Base-by-base conservation (phyloP, 805 yeast species). In the Kockiozyma suomiensis region DNA sequence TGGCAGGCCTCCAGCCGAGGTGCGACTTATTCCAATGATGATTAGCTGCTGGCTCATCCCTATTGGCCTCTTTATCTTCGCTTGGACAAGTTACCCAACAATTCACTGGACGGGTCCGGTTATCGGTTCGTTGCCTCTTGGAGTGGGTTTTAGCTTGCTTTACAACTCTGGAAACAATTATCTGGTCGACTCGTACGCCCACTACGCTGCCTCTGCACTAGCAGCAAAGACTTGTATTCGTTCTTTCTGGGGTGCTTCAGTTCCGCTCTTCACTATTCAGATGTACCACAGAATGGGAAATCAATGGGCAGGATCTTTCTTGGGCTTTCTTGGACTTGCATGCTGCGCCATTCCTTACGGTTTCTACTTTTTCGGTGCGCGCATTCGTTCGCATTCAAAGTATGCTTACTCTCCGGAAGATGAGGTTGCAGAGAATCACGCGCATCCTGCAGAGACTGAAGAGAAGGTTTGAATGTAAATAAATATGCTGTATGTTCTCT, bases 181-280 rank as follows among this genome's bases (percentile, higher is more conserved):
- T 75, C 61, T 74, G 72, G 62, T 80, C 76, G 60, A 77, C 76
- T 48, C 75, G 69, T 70, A 78, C 67, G 75, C 81, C 65, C 73
- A 77, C 19, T 75, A 66, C 37, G 86, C 89, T 35, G 96, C 96
- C 0, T 84, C 90, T 13, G 90, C 92, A 1, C 72, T 90, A 58
- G 96, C 96, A 38, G 96, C 96, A 8, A 90, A 89, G 74, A 88
- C 85, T 0, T 76, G 82, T 58, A 74, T 82, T 19, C 76, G 87
- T 70, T 78, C 83, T 49, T 69, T 76, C 1, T 78, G 82, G 80
- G 81, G 82, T 53, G 87, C 84, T 4, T 75, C 78, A 3, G 83
- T 82, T 70, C 86, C 87, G 1, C 70, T 84, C 30, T 84, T 84
- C 69, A 84, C 85, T 1, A 68, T 78, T 41, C 85, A 81, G 63